Evolutionary conservation across 495 filamentous ascomycete genomes (phyloP).

Genomic region (Annulohypoxylon maeteangense): DNA sequence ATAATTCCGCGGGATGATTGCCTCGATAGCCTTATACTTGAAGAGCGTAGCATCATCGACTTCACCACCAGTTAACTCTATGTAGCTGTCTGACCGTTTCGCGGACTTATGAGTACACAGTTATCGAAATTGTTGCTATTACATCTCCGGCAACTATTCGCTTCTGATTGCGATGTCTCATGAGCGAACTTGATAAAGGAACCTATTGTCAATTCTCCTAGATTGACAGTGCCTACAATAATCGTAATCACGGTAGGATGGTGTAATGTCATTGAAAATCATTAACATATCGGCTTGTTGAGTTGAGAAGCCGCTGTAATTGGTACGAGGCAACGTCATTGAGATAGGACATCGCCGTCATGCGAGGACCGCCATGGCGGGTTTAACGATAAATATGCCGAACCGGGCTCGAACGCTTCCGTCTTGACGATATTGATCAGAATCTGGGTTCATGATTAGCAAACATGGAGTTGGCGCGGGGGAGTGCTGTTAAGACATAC

Average conservation of each 20-base stretch:
- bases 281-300: constrained; percentile 24
- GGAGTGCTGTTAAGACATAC: constrained; percentile 51
- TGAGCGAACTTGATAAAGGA: constrained; percentile 9
- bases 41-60: constrained; percentile 3
- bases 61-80: constrained; percentile 15
- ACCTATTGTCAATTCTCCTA: not conserved
- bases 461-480: not conserved
- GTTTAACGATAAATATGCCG: not conserved
- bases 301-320: not conserved
- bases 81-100: not conserved
- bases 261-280: not conserved
- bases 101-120: constrained; percentile 24
- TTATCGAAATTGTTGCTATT: constrained; percentile 23
- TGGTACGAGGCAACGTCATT: constrained; percentile 3
- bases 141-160: constrained; percentile 29
- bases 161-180: not conserved
- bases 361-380: not conserved
- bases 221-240: constrained; percentile 14
- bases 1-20: constrained; percentile 39
- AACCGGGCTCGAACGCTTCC: not conserved
- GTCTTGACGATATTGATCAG: not conserved
- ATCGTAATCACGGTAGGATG: not conserved
- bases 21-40: constrained; percentile 28
- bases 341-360: not conserved
- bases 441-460: constrained; percentile 32